A percentile compares a stretch with the other conserved stretches of the same genome.
These are phyloP conservation scores for Solanum etuberosum DNA, from an alignment of 257 asterid genomes.

Conservation along the genomic window DNA sequence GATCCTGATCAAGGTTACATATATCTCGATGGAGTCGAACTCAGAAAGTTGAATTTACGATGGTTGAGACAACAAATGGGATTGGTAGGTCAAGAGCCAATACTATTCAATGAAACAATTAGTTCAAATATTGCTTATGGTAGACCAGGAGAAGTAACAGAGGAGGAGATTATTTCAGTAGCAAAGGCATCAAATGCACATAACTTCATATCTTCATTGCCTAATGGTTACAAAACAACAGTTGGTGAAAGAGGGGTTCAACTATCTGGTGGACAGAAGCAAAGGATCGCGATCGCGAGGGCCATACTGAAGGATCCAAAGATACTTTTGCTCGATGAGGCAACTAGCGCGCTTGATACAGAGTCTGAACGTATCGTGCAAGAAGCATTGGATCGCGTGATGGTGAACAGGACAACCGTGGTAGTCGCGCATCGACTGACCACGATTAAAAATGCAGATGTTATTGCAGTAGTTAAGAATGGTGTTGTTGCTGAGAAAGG, in stretches of 20 bases:
- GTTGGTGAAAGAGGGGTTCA: slow-evolving; percentile 43
- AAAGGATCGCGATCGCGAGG: slow-evolving; percentile 38
- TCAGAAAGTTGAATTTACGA: slow-evolving; percentile 1
- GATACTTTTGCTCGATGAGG: slow-evolving; percentile 41
- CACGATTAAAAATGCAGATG: slow-evolving; percentile 20
- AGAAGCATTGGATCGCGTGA: slow-evolving; percentile 30
- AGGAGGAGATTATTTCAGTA: slow-evolving; percentile 7
- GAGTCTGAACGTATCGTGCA: slow-evolving; percentile 38
- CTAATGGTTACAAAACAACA: slow-evolving; percentile 25
- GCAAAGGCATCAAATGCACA: slow-evolving; percentile 17
- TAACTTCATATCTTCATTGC: slow-evolving; percentile 13
- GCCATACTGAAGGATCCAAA: slow-evolving; percentile 31
- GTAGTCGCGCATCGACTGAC: slow-evolving; percentile 30
- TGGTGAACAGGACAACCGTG: slow-evolving; percentile 14
- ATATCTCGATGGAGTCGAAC: slow-evolving; percentile 8
- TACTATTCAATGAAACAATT: slow-evolving; percentile 11
- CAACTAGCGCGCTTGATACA: slow-evolving; percentile 42
- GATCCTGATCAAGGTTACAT: slow-evolving; percentile 8
- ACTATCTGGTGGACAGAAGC: slow-evolving; percentile 50
- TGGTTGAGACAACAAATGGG: slow-evolving; percentile 23
- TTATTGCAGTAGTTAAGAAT: slow-evolving; percentile 24
- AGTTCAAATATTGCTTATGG: slow-evolving; percentile 13
- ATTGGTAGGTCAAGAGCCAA: slow-evolving; percentile 14
- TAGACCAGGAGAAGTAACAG: slow-evolving; percentile 1
- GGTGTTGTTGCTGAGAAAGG: slow-evolving; percentile 33